These are phyloP conservation scores for Leishmania gerbilli DNA, from an alignment of 208 protist species.

Conservation along the genomic window DNA sequence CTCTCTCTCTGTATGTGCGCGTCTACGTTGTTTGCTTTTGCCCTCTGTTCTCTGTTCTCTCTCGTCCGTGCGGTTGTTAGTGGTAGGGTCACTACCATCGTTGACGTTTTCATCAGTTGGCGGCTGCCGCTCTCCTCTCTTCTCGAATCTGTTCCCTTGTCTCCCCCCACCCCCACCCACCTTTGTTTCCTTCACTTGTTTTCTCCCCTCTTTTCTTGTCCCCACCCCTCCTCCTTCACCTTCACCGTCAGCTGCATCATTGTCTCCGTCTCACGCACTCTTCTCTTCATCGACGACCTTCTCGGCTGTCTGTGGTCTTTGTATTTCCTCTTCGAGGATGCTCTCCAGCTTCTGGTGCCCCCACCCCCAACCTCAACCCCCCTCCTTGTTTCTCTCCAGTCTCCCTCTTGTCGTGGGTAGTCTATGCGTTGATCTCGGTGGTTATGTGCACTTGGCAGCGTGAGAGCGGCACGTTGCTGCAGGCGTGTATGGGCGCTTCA, in stretches of 20 bases:
- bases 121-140: neutral
- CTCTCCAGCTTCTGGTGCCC: too few relatives aligned
- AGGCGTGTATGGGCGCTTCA: neutral
- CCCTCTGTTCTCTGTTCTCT: slow-evolving; percentile 12
- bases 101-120: neutral
- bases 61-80: neutral
- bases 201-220: slow-evolving; percentile 5
- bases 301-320: neutral
- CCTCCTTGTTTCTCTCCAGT: neutral
- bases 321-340: neutral
- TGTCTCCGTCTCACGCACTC: neutral
- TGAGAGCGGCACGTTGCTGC: neutral
- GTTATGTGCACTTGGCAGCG: neutral
- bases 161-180: neutral
- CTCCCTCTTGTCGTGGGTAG: neutral
- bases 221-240: neutral
- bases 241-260: neutral
- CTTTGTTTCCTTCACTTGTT: neutral
- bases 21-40: neutral
- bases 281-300: neutral
- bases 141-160: neutral
- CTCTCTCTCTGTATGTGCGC: slow-evolving; percentile 1
- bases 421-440: neutral
- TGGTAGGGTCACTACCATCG: neutral
- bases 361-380: too few relatives aligned